These are phyloP conservation scores for Microdochium bolleyi DNA, from an alignment of 2,329 filamentous ascomycete species.

Conservation along the genomic window DNA sequence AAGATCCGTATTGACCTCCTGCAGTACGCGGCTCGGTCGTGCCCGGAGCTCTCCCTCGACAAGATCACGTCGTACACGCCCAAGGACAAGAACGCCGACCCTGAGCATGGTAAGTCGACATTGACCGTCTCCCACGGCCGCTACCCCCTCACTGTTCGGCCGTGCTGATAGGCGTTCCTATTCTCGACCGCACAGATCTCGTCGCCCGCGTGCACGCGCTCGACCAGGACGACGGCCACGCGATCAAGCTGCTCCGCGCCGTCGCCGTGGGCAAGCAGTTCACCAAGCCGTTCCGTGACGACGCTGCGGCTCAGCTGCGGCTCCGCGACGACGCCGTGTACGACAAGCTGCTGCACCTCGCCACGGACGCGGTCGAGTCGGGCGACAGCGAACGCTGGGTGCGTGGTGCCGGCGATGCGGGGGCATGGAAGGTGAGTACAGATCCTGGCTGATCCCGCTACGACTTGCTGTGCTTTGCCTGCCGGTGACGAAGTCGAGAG, in stretches of 20 bases:
- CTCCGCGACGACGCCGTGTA: neutral
- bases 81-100: constrained; percentile 24
- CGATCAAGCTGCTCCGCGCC: constrained; percentile 66
- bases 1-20: constrained; percentile 70
- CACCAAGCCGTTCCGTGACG: constrained; percentile 27
- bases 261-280: constrained; percentile 54
- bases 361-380: neutral
- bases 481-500: neutral
- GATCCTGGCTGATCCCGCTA: no score
- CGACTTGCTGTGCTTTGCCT: no score
- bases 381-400: neutral
- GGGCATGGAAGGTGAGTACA: neutral
- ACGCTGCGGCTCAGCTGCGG: constrained; percentile 7
- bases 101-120: constrained; percentile 31
- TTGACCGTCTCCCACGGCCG: no score
- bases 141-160: no score
- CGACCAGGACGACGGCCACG: constrained; percentile 69
- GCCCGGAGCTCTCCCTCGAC: constrained; percentile 50
- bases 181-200: constrained; percentile 24
- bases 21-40: constrained; percentile 63
- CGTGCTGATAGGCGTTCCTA: no score
- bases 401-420: neutral
- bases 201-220: constrained; percentile 36
- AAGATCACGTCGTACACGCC: constrained; percentile 54
- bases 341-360: neutral